These are phyloP conservation scores for Gelatoporia subvermispora DNA, from an alignment of 768 basidiomycete species.

Conservation along the genomic window DNA sequence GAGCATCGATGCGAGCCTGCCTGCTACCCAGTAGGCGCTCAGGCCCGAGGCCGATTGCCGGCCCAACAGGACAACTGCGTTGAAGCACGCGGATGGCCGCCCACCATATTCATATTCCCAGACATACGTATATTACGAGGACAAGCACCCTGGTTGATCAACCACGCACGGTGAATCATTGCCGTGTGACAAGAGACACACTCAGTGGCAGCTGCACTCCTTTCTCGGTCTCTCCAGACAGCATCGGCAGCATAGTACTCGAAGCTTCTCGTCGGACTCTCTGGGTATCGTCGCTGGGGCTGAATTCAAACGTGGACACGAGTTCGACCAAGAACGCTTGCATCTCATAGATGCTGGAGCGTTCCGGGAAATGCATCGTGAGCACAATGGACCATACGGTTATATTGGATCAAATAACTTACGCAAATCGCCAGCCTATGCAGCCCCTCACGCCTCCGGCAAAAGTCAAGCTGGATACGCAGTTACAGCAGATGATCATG, in stretches of 20 bases:
- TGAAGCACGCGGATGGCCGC: no score
- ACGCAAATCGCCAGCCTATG: constrained; percentile 24
- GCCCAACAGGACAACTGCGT: no score
- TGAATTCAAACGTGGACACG: constrained; percentile 48
- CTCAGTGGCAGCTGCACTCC: constrained; percentile 31
- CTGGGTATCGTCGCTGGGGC: constrained; percentile 23
- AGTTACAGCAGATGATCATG: no score
- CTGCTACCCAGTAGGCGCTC: no score
- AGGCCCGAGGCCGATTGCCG: no score
- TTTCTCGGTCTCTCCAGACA: constrained; percentile 26
- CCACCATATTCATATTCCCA: no score
- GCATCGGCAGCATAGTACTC: constrained; percentile 29
- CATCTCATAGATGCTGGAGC: constrained; percentile 34
- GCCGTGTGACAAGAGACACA: constrained; percentile 15
- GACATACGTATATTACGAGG: no score
- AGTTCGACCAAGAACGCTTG: constrained; percentile 56
- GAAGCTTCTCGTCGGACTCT: constrained; percentile 26
- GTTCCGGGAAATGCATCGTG: background rate
- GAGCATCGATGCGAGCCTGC: no score
- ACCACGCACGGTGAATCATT: constrained; percentile 1
- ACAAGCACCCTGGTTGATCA: no score
- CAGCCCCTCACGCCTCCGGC: constrained; percentile 19
- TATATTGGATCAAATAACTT: constrained; percentile 1
- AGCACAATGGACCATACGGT: no score
- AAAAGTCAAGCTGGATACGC: constrained; percentile 16